phyloP scores from a whole-genome alignment of 148 eudicot genomes.

The Spergularia bocconei region DNA sequence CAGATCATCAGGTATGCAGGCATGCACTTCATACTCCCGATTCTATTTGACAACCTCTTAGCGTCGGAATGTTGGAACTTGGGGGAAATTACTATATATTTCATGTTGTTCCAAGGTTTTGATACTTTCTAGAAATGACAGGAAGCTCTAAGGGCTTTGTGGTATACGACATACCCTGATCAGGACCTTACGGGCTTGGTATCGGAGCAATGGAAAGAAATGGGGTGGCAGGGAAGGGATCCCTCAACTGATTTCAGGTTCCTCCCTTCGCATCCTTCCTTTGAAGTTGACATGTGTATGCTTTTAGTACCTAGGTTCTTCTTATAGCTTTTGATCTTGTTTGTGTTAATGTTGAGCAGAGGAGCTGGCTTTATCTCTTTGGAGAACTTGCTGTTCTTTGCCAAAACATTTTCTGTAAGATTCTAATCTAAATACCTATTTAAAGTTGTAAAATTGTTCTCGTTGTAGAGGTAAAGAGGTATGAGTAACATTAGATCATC shows the following conservation, averaged over 20 bases:
- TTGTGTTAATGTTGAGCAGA: conserved; percentile 41
- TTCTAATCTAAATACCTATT: background rate
- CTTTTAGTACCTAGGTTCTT: background rate
- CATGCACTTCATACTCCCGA: background rate
- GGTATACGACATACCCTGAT: conserved; percentile 77
- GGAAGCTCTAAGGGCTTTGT: conserved; percentile 78
- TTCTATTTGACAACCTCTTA: background rate
- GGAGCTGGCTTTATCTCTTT: conserved; percentile 92
- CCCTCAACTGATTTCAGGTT: conserved; percentile 95
- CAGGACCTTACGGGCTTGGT: conserved; percentile 55
- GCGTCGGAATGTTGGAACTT: background rate
- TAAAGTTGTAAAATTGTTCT: background rate
- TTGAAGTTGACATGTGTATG: background rate
- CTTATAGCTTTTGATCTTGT: conserved; percentile 2
- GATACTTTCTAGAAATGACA: conserved; percentile 20
- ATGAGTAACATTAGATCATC: too few relatives aligned
- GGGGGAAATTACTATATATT: background rate
- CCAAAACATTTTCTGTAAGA: conserved; percentile 81
- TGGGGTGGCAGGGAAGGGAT: conserved; percentile 96
- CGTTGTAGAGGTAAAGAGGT: too few relatives aligned
- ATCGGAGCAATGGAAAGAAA: conserved; percentile 93
- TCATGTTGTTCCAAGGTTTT: background rate
- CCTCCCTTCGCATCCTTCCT: background rate
- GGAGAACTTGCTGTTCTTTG: conserved; percentile 85
- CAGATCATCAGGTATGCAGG: conserved; percentile 66